A percentile compares a stretch with the other conserved stretches of the same genome.
Conservation (phyloP, 2,329 filamentous ascomycete genomes). For the Aspergillus sp. region DNA sequence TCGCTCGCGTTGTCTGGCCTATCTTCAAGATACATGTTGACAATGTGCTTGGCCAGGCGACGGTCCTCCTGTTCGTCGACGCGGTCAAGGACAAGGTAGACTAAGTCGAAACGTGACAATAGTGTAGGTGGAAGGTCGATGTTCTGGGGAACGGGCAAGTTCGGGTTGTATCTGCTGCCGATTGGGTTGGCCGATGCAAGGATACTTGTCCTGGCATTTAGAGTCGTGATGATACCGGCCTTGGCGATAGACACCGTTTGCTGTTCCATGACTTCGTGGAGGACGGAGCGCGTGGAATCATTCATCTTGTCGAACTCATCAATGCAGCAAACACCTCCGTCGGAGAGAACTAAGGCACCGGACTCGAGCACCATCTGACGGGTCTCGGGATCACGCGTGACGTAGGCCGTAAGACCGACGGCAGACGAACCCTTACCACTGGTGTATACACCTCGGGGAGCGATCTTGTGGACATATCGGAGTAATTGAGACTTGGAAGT, state of each 20-base stretch:
- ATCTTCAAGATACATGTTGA: constrained; percentile 97
- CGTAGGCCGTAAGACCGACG: constrained; percentile 77
- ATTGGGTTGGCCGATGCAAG: constrained; percentile 97
- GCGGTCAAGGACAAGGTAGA: constrained; percentile 93
- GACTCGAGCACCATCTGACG: constrained; percentile 75
- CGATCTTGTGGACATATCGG: constrained; percentile 96
- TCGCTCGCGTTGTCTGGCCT: constrained; percentile 79
- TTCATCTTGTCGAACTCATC: constrained; percentile 84
- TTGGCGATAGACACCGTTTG: constrained; percentile 80
- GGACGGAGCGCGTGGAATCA: constrained; percentile 71
- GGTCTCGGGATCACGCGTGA: constrained; percentile 75
- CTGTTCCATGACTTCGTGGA: constrained; percentile 83
- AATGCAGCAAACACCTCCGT: constrained; percentile 77
- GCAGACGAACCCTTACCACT: constrained; percentile 77
- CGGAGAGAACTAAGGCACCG: constrained; percentile 72
- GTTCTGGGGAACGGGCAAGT: constrained; percentile 94
- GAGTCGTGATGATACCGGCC: constrained; percentile 79
- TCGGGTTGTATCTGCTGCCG: constrained; percentile 95
- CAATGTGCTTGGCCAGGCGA: constrained; percentile 84
- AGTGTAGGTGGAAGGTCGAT: constrained; percentile 96
- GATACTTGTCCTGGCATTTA: constrained; percentile 94
- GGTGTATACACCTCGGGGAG: constrained; percentile 81
- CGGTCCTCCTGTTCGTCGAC: constrained; percentile 90
- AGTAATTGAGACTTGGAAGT: constrained; percentile 95
- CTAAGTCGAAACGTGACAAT: constrained; percentile 92